Conservation (phyloP, 331 rosid species). For the Rosa hybrid region DNA sequence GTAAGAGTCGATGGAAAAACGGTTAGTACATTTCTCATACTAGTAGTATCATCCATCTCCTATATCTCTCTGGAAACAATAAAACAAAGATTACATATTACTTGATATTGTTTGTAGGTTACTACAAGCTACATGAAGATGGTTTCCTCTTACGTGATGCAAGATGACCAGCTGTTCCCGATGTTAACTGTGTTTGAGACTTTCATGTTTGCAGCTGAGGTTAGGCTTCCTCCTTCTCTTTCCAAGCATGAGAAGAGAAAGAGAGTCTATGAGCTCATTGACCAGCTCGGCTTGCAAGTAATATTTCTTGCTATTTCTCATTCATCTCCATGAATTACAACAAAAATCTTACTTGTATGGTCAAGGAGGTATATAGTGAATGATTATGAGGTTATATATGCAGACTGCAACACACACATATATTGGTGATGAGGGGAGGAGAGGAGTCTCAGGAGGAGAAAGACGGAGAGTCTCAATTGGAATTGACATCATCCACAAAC, state of each 20-base stretch:
- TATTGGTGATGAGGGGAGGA: slow-evolving; percentile 78
- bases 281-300: slow-evolving; percentile 78
- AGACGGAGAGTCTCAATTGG: slow-evolving; percentile 81
- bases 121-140: slow-evolving; percentile 84
- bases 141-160: slow-evolving; percentile 96
- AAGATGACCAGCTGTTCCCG: slow-evolving; percentile 88
- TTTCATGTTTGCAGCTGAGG: slow-evolving; percentile 89
- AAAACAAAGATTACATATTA: background rate
- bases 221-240: slow-evolving; percentile 83
- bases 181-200: slow-evolving; percentile 87
- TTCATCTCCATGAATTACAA: background rate
- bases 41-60: background rate
- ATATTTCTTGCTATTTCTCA: background rate
- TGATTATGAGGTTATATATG: slow-evolving; percentile 10
- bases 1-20: slow-evolving; percentile 73
- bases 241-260: slow-evolving; percentile 61
- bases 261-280: slow-evolving; percentile 71
- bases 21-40: slow-evolving; percentile 34
- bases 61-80: background rate
- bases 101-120: slow-evolving; percentile 42
- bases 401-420: slow-evolving; percentile 78
- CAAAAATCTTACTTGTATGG: background rate
- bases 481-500: slow-evolving; percentile 84
- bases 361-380: background rate
- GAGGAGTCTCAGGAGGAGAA: slow-evolving; percentile 95